phyloP scores from a whole-genome alignment of 164 flowering plant species.

The Vitis labrusca region DNA sequence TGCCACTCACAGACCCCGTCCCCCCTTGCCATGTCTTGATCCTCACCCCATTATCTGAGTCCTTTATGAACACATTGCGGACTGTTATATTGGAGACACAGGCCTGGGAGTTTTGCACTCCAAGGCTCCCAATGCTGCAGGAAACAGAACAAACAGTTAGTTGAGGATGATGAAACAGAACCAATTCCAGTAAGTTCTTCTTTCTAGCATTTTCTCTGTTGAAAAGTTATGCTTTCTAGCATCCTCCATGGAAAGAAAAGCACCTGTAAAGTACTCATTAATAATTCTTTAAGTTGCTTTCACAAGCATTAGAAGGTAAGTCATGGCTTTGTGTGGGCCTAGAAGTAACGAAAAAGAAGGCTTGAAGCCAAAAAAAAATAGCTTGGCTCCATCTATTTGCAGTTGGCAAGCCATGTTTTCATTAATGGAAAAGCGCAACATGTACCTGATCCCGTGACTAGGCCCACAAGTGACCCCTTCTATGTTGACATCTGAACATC shows the following conservation, averaged over 20 bases:
- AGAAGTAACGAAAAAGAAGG: too few species aligned
- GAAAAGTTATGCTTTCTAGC: too few species aligned
- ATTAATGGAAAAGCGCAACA: not conserved
- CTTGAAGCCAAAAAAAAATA: not conserved
- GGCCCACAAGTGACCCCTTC: slow-evolving; percentile 71
- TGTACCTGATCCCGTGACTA: slow-evolving; percentile 75
- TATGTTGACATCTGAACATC: slow-evolving; percentile 57
- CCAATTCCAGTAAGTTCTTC: too few species aligned
- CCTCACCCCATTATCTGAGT: slow-evolving; percentile 69
- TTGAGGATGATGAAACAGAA: not conserved
- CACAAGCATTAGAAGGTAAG: too few species aligned
- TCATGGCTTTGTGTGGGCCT: too few species aligned
- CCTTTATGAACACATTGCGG: slow-evolving; percentile 41
- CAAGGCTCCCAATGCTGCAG: slow-evolving; percentile 76
- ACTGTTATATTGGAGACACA: slow-evolving; percentile 72
- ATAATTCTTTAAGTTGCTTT: too few species aligned
- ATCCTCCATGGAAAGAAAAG: too few species aligned
- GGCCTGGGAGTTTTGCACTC: slow-evolving; percentile 66
- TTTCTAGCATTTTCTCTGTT: too few species aligned
- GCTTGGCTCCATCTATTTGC: not conserved
- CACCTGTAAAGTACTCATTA: too few species aligned
- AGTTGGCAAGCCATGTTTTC: not conserved
- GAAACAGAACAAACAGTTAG: not conserved
- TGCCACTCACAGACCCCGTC: slow-evolving; percentile 50
- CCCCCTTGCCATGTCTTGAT: slow-evolving; percentile 89